A percentile compares a stretch with the other conserved stretches of the same genome.
These are phyloP conservation scores for Fusarium hostae DNA, from an alignment of 2,329 filamentous ascomycete species.

Conservation along the genomic window DNA sequence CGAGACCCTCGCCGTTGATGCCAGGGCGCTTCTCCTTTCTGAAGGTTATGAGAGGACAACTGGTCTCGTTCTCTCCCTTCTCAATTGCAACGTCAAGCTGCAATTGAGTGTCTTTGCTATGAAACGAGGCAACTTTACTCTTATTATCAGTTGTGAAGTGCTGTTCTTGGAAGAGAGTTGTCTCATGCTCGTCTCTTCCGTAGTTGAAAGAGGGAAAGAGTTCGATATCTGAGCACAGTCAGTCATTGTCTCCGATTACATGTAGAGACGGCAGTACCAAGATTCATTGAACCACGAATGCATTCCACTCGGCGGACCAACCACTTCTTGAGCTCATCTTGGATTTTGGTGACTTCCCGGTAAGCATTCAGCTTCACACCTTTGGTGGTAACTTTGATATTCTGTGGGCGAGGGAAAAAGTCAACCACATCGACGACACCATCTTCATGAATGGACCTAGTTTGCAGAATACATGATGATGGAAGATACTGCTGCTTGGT, in stretches of 20 bases:
- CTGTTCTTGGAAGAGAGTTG: constrained; percentile 61
- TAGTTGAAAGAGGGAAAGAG: constrained; percentile 80
- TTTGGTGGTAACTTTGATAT: constrained; percentile 62
- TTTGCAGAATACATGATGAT: constrained; percentile 79
- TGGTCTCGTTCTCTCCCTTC: constrained; percentile 55
- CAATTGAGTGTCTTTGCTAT: constrained; percentile 66
- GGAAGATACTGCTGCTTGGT: constrained; percentile 84
- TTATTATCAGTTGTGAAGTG: constrained; percentile 53
- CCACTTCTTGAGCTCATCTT: constrained; percentile 75
- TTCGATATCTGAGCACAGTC: constrained; percentile 65
- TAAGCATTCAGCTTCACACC: constrained; percentile 62
- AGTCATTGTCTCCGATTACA: background rate
- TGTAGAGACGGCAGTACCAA: constrained; percentile 55
- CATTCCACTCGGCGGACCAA: constrained; percentile 78
- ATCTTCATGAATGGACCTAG: constrained; percentile 80
- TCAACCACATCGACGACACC: constrained; percentile 79
- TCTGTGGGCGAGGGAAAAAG: constrained; percentile 78
- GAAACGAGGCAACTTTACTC: constrained; percentile 73
- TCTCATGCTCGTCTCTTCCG: constrained; percentile 70
- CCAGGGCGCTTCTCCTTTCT: constrained; percentile 61
- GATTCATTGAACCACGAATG: constrained; percentile 71
- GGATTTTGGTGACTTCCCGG: constrained; percentile 64
- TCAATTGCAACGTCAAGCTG: constrained; percentile 77
- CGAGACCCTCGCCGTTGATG: constrained; percentile 71
- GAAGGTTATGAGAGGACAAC: constrained; percentile 66